Evolutionary conservation across 768 basidiomycete genomes (phyloP), one percentile per base, ranked within the genome.

Genomic region (Tricholoma furcatifolium): DNA sequence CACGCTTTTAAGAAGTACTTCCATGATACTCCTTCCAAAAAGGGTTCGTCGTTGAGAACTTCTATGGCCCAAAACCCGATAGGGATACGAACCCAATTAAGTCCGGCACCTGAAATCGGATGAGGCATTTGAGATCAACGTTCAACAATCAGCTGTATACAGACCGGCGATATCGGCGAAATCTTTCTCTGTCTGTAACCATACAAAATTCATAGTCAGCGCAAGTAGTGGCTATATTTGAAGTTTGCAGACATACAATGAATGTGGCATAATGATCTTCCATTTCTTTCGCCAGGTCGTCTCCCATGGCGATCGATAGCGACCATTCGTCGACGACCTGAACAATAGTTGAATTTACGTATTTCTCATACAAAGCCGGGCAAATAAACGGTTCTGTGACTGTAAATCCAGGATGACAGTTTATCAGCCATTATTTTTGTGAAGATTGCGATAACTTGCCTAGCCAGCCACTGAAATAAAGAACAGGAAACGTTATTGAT

Each of bases 41-140:
- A 94, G 6, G 93, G 91, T 65, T 94, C 92, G 23, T 79, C 81
- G 20, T 73, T 68, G 75, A 83, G 83, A 11, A 80, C 84, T 57
- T 91, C 87, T 60, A 94, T 84, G 6, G 88, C 88, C 93, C 93
- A 96, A 70, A 83, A 94, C 2, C 87, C 82, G 39, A 94, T 78
- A 1, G 91, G 89, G 40, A 94, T 69, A 2, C 91, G 80, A 42
- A 95, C 70, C 78, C 86, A 94, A 70, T 91, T 93, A 44, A 94
- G 70, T 3, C 93, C 93, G 24, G 91, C 92, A 47, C 51, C 58
- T 59, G 42, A 57, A 54, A 79, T 79, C 64, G 21, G 7, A 27
- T 32, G 43, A 17, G 42, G 31, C 11, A 4, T 7, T 27, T 39
- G 32, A 27, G 32, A 14, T 54, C 83, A 78, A 20, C 79, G 70